Conservation (phyloP, 176 grass and related monocot genomes). For the Alopecurus myosuroides region DNA sequence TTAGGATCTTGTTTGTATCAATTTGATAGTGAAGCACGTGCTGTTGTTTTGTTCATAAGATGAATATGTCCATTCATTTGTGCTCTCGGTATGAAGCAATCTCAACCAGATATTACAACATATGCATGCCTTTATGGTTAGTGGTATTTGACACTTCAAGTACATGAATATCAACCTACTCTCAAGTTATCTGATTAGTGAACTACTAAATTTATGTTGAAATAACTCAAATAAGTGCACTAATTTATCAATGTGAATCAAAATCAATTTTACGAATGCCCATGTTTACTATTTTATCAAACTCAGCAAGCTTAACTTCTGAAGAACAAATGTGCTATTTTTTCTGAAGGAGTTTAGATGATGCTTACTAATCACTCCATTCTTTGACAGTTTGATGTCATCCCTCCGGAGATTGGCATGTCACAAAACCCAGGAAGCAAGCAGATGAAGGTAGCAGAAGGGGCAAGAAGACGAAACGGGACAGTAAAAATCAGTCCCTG, state of each 20-base stretch:
- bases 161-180: neutral
- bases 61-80: slow-evolving; percentile 8
- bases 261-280: neutral
- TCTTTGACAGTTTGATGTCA: slow-evolving; percentile 75
- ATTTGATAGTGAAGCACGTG: neutral
- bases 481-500: slow-evolving; percentile 92
- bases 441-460: slow-evolving; percentile 62
- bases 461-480: slow-evolving; percentile 58
- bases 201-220: slow-evolving; percentile 12
- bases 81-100: neutral
- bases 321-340: too few species aligned
- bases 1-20: neutral
- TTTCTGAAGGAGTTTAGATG: too few species aligned
- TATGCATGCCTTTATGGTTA: neutral
- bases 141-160: neutral
- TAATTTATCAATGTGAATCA: neutral
- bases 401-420: slow-evolving; percentile 75
- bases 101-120: neutral
- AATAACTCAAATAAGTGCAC: neutral
- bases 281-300: neutral
- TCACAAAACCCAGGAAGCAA: slow-evolving; percentile 56
- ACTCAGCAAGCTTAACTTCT: neutral
- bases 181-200: neutral
- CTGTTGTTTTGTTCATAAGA: neutral
- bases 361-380: slow-evolving; percentile 16